Evolutionary conservation across 2,329 filamentous ascomycete genomes (phyloP).

Genomic region (Peltaster fructicola): DNA sequence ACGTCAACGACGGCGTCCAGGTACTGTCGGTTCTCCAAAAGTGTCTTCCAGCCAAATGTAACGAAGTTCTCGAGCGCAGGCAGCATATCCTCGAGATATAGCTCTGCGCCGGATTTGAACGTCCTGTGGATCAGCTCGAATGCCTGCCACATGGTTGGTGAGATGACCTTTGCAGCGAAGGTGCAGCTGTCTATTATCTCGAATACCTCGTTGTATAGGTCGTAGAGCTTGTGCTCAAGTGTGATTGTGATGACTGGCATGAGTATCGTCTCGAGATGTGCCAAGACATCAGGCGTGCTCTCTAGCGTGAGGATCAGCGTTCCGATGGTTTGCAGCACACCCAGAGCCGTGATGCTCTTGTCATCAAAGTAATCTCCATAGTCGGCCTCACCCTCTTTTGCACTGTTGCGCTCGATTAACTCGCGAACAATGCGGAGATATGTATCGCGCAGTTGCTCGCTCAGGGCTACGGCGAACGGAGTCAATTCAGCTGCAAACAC

Average conservation of each 20-base stretch:
- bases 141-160: slow-evolving; percentile 93
- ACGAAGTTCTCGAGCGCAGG: slow-evolving; percentile 96
- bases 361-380: slow-evolving; percentile 90
- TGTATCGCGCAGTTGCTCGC: slow-evolving; percentile 87
- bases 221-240: slow-evolving; percentile 91
- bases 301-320: slow-evolving; percentile 92
- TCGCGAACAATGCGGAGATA: slow-evolving; percentile 89
- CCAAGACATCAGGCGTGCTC: slow-evolving; percentile 85
- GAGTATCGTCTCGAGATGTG: slow-evolving; percentile 85
- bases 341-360: slow-evolving; percentile 93
- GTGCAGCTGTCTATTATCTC: slow-evolving; percentile 99
- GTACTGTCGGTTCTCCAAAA: slow-evolving; percentile 72
- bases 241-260: slow-evolving; percentile 97
- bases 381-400: slow-evolving; percentile 55
- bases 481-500: slow-evolving; percentile 95
- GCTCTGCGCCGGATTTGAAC: slow-evolving; percentile 90
- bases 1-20: slow-evolving; percentile 80
- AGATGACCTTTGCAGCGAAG: slow-evolving; percentile 90
- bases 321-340: slow-evolving; percentile 92
- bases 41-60: slow-evolving; percentile 66
- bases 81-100: slow-evolving; percentile 97
- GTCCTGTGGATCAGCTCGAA: slow-evolving; percentile 94
- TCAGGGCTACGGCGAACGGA: slow-evolving; percentile 88
- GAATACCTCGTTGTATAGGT: slow-evolving; percentile 95
- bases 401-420: slow-evolving; percentile 72